phyloP scores from a whole-genome alignment of 768 basidiomycete genomes.

The Saitozyma podzolica region DNA sequence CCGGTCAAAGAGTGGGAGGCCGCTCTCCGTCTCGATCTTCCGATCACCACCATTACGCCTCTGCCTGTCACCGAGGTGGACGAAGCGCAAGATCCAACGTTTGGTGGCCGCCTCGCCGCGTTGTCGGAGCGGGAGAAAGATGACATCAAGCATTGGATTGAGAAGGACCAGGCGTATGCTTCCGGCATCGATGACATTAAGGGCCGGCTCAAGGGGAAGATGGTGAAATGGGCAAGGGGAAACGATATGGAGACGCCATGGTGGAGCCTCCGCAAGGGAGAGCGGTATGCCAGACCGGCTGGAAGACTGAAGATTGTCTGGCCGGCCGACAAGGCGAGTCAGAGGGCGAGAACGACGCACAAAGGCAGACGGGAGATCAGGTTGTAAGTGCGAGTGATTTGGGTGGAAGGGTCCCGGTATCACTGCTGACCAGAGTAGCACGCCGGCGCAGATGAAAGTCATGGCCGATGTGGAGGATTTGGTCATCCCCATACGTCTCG shows the following conservation, averaged over 20 bases:
- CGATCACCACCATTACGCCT: slow-evolving; percentile 63
- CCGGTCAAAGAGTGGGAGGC: slow-evolving; percentile 46
- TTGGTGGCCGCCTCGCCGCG: slow-evolving; percentile 55
- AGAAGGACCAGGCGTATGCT: slow-evolving; percentile 59
- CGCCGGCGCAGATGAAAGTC: slow-evolving; percentile 50
- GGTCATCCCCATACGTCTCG: slow-evolving; percentile 91
- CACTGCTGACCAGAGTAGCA: slow-evolving; percentile 59
- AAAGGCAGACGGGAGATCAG: slow-evolving; percentile 63
- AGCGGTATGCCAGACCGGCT: slow-evolving; percentile 52
- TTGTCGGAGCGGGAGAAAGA: slow-evolving; percentile 60
- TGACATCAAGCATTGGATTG: slow-evolving; percentile 65
- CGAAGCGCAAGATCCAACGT: slow-evolving; percentile 55
- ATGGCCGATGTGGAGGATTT: slow-evolving; percentile 60
- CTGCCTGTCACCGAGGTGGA: slow-evolving; percentile 64
- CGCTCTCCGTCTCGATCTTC: slow-evolving; percentile 57
- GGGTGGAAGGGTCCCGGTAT: not conserved
- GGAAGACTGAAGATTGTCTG: slow-evolving; percentile 61
- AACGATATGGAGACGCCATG: slow-evolving; percentile 57
- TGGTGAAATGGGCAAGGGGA: slow-evolving; percentile 65
- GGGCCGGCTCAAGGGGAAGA: slow-evolving; percentile 57
- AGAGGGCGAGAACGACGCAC: slow-evolving; percentile 55
- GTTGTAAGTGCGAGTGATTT: slow-evolving; percentile 61
- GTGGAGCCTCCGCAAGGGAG: slow-evolving; percentile 54
- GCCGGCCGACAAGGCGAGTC: slow-evolving; percentile 55
- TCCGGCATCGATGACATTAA: slow-evolving; percentile 55